phyloP scores from a whole-genome alignment of 2,329 filamentous ascomycete species.

The Trichoderma sp. region DNA sequence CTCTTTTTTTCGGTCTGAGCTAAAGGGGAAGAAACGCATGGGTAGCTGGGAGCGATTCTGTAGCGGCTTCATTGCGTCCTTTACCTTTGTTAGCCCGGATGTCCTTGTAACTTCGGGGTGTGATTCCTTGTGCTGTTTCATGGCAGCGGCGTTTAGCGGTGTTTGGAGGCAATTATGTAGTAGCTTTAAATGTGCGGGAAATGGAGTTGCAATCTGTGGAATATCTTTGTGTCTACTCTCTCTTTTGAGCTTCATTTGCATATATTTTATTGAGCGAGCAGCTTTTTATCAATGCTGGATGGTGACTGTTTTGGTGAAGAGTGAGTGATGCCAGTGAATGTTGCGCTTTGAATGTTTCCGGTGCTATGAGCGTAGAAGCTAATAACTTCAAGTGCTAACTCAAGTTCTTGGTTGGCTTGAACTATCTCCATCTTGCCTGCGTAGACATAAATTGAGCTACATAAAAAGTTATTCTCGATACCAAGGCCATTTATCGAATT shows the following conservation, averaged over 20 bases:
- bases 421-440: too few species aligned
- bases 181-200: slow-evolving; percentile 29
- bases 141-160: slow-evolving; percentile 38
- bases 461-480: not conserved
- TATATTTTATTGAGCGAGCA: not conserved
- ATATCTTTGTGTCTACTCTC: not conserved
- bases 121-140: slow-evolving; percentile 30
- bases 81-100: slow-evolving; percentile 29
- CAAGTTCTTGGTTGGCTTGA: not conserved
- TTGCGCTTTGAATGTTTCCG: not conserved
- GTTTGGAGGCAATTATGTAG: slow-evolving; percentile 34
- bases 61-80: slow-evolving; percentile 24
- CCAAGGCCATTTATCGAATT: not conserved
- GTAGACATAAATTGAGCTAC: too few species aligned
- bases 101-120: slow-evolving; percentile 9
- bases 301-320: not conserved
- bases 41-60: slow-evolving; percentile 23
- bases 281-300: not conserved
- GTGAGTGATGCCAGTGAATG: not conserved
- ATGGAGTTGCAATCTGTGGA: slow-evolving; percentile 16
- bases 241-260: not conserved
- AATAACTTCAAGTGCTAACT: not conserved
- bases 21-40: slow-evolving; percentile 15
- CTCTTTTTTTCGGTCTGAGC: slow-evolving; percentile 15
- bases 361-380: not conserved